Conservation (phyloP, 495 filamentous ascomycete species). For the Penicillium dipodomyicola region DNA sequence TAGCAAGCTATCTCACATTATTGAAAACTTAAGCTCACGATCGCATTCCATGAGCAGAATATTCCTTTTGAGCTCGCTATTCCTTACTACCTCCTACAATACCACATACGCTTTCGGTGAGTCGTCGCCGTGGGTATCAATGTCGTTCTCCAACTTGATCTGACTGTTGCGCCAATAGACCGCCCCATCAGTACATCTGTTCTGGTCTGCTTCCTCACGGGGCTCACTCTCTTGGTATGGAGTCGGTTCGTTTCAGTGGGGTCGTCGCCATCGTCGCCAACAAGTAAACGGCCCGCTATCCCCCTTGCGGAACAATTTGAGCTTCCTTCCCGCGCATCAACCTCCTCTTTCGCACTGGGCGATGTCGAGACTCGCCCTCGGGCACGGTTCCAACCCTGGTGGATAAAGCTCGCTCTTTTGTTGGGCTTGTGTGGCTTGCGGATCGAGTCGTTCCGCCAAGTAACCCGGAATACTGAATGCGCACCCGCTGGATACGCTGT, state of each 20-base stretch:
- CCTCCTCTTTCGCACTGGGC: conserved; percentile 13
- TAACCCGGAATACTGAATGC: conserved; percentile 42
- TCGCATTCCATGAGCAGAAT: conserved; percentile 22
- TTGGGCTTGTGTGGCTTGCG: conserved; percentile 36
- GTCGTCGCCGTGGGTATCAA: conserved; percentile 9
- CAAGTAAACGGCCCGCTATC: conserved; percentile 17
- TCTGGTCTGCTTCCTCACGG: conserved; percentile 38
- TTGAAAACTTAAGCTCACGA: conserved; percentile 13
- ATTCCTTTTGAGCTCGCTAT: conserved; percentile 37
- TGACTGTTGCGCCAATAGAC: conserved; percentile 29
- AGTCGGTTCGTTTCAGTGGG: conserved; percentile 28
- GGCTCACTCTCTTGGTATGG: conserved; percentile 32
- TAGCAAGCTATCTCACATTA: neutral
- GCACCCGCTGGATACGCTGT: conserved; percentile 40
- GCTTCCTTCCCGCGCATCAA: conserved; percentile 17
- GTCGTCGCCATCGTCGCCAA: conserved; percentile 20
- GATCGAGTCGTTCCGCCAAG: conserved; percentile 38
- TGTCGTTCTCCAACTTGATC: neutral
- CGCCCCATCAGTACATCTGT: conserved; percentile 42
- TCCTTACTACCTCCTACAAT: conserved; percentile 36
- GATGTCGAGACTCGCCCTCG: conserved; percentile 11
- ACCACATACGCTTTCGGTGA: conserved; percentile 45
- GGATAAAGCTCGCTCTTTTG: conserved; percentile 29
- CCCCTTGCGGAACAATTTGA: conserved; percentile 26
- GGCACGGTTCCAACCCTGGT: conserved; percentile 18